Evolutionary conservation across 2,329 filamentous ascomycete genomes (phyloP), one percentile per base, ranked within the genome.

Genomic region (Rutstroemia sp.): DNA sequence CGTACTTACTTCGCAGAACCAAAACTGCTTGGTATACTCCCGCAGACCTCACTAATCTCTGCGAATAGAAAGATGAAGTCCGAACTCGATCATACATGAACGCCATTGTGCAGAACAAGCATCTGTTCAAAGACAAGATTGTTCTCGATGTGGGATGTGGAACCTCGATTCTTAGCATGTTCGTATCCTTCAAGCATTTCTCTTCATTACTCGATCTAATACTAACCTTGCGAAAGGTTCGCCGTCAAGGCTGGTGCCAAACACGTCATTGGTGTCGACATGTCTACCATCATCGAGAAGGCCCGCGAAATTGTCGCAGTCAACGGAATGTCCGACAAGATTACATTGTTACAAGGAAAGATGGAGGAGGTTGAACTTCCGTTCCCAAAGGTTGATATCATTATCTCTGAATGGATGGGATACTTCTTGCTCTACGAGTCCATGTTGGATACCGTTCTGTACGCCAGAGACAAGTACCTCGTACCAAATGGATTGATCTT

Each of bases 351-450:
- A 62, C 94, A 97, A 78, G 94, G 94, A 72, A 99, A 99, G 83
- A 99, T 99, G 94, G 94, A 99, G 78, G 94, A 99, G 77, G 91
- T 99, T 47, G 79, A 88, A 69, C 79, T 99, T 61, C 94, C 94
- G 19, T 96, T 88, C 75, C 87, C 90, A 69, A 89, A 97, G 76
- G 94, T 99, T 63, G 94, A 99, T 71, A 99, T 99, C 72, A 99
- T 99, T 76, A 95, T 99, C 72, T 97, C 92, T 2, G 94, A 99
- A 79, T 99, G 94, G 94, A 99, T 99, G 94, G 94, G 94, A 36
- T 99, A 99, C 78, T 97, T 97, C 79, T 78, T 99, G 53, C 84
- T 99, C 60, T 99, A 99, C 76, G 94, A 99, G 83, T 89, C 83
- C 82, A 99, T 99, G 94, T 76, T 99, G 70, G 94, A 99, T 77